These are phyloP conservation scores for Entophlyctis luteolus DNA, from an alignment of 192 early-diverging fungal genomes.

Conservation along the genomic window DNA sequence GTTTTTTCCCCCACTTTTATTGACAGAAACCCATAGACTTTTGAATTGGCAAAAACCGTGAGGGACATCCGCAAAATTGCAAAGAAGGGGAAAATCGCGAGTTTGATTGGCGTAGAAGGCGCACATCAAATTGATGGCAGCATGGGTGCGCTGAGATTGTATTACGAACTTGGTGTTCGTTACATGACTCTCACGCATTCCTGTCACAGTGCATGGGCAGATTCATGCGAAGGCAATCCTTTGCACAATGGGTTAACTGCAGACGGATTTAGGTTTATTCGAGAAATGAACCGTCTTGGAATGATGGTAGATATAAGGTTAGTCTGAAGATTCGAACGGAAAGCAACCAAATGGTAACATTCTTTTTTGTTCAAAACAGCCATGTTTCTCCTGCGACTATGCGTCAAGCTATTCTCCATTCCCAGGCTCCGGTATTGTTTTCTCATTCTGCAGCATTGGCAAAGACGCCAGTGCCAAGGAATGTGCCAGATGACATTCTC, in stretches of 20 bases:
- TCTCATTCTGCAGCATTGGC: constrained; percentile 57
- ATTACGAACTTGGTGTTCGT: constrained; percentile 56
- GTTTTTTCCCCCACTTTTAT: not conserved
- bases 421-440: constrained; percentile 58
- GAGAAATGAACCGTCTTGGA: constrained; percentile 68
- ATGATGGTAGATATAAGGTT: constrained; percentile 65
- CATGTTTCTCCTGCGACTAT: constrained; percentile 63
- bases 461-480: constrained; percentile 50
- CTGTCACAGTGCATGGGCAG: constrained; percentile 61
- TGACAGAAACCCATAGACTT: constrained; percentile 1
- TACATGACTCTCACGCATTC: constrained; percentile 65
- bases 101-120: constrained; percentile 64
- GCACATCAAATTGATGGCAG: constrained; percentile 63
- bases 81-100: constrained; percentile 47
- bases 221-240: constrained; percentile 37
- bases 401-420: constrained; percentile 48
- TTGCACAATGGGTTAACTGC: constrained; percentile 49
- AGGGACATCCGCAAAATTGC: constrained; percentile 45
- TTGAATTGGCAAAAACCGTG: constrained; percentile 41
- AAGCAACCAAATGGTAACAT: not conserved
- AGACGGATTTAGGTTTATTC: constrained; percentile 52
- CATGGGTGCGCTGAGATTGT: constrained; percentile 48
- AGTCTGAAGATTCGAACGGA: not conserved
- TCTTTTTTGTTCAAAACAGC: constrained; percentile 16
- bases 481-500: constrained; percentile 60